Conservation (phyloP, 495 filamentous ascomycete genomes). For the Talaromyces borbonicus region DNA sequence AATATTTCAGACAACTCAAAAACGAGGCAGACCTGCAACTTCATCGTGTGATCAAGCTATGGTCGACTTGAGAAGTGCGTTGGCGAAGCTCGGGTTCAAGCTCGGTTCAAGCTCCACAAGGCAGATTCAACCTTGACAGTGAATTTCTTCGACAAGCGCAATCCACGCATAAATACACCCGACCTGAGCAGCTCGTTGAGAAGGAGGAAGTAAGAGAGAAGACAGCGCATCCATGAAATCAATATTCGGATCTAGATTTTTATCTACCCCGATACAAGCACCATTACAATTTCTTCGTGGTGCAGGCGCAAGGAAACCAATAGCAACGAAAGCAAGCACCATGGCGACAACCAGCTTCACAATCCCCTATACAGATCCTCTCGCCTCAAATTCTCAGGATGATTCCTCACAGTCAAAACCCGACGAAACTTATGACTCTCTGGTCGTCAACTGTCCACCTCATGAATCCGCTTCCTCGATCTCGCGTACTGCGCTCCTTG, state of each 20-base stretch:
- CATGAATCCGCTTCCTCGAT: slow-evolving; percentile 55
- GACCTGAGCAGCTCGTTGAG: too few relatives aligned
- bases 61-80: too few relatives aligned
- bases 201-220: background rate
- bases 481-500: too few relatives aligned
- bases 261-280: background rate
- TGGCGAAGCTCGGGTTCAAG: too few relatives aligned
- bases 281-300: background rate
- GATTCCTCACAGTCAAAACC: background rate
- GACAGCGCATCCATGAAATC: background rate
- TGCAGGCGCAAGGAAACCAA: background rate
- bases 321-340: background rate
- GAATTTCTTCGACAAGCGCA: too few relatives aligned
- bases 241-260: background rate
- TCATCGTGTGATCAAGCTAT: too few relatives aligned
- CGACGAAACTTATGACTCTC: too few relatives aligned
- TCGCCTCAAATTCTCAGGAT: too few relatives aligned
- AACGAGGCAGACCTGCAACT: too few relatives aligned
- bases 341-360: slow-evolving; percentile 23
- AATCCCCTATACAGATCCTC: slow-evolving; percentile 26
- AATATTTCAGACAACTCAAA: too few relatives aligned
- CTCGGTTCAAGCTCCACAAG: background rate
- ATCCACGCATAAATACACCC: too few relatives aligned
- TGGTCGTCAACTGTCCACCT: too few relatives aligned
- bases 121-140: slow-evolving; percentile 1